phyloP scores from a whole-genome alignment of 441 rosid species.

The Erodium chrysanthum region DNA sequence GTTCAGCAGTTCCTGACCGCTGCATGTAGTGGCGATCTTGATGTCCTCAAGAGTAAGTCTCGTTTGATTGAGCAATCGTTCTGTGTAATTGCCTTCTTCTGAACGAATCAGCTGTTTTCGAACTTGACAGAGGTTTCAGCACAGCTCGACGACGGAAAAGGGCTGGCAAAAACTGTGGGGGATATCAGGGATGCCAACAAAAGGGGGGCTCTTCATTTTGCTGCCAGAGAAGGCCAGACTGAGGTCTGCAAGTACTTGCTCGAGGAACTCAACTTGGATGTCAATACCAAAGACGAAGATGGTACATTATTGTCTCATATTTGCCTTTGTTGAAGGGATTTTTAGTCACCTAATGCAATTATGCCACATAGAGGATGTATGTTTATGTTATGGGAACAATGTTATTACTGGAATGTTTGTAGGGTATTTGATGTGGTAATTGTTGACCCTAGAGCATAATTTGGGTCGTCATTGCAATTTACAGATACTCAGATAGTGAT shows the following conservation, averaged over 20 bases:
- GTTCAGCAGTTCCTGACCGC: slow-evolving; percentile 74
- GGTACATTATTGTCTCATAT: slow-evolving; percentile 30
- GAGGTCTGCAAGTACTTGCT: slow-evolving; percentile 73
- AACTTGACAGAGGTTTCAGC: slow-evolving; percentile 40
- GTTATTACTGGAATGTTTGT: background rate
- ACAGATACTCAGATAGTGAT: background rate
- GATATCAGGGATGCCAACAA: slow-evolving; percentile 83
- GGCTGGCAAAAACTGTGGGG: slow-evolving; percentile 46
- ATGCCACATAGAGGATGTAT: background rate
- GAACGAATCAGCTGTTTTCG: slow-evolving; percentile 1
- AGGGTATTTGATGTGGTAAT: background rate
- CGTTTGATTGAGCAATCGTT: background rate
- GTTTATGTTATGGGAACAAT: background rate
- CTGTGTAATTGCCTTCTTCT: background rate
- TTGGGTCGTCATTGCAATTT: background rate
- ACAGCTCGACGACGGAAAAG: slow-evolving; percentile 84
- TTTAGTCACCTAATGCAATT: background rate
- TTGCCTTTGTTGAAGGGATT: background rate
- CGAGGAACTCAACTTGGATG: slow-evolving; percentile 67
- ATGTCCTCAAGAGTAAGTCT: slow-evolving; percentile 68
- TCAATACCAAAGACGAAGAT: slow-evolving; percentile 63
- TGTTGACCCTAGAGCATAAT: background rate
- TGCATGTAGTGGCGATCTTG: slow-evolving; percentile 61
- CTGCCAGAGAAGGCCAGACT: slow-evolving; percentile 78
- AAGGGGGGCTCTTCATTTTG: slow-evolving; percentile 91